Conservation (phyloP, 306 rosid genomes). For the Quercus parvula region DNA sequence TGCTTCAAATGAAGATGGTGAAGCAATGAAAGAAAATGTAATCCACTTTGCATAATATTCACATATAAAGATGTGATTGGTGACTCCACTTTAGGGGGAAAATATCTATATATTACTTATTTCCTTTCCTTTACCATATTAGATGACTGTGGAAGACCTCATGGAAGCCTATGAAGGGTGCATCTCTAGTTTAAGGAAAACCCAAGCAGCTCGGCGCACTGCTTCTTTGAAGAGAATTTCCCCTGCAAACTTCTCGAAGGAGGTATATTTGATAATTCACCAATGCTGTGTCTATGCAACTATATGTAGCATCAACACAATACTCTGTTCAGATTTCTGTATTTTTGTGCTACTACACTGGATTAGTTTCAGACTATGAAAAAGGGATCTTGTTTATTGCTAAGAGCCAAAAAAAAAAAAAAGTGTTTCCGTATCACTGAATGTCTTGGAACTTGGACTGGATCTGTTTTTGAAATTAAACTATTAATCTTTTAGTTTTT, state of each 20-base stretch:
- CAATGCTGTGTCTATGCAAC: background rate
- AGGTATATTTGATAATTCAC: conserved; percentile 40
- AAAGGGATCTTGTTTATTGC: background rate
- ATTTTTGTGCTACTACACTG: background rate
- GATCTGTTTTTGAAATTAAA: background rate
- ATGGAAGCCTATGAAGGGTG: conserved; percentile 75
- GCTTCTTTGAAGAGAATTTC: conserved; percentile 72
- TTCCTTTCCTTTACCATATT: conserved; percentile 24
- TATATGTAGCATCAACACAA: background rate
- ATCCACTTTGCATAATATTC: conserved; percentile 25
- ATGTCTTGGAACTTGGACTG: background rate
- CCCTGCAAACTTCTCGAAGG: conserved; percentile 85
- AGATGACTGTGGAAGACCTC: conserved; percentile 88
- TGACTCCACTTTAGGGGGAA: conserved; percentile 18
- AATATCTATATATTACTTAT: conserved; percentile 1
- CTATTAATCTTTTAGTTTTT: background rate
- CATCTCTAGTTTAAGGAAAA: conserved; percentile 62
- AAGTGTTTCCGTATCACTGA: no score
- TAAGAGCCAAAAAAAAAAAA: background rate
- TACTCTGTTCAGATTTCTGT: background rate
- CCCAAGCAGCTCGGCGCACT: conserved; percentile 56
- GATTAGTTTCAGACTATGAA: background rate
- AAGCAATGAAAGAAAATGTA: conserved; percentile 55
- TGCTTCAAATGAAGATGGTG: conserved; percentile 48
- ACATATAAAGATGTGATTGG: conserved; percentile 8